These are phyloP conservation scores for Cornus florida DNA, from an alignment of 148 eudicot genomes.

Conservation along the genomic window DNA sequence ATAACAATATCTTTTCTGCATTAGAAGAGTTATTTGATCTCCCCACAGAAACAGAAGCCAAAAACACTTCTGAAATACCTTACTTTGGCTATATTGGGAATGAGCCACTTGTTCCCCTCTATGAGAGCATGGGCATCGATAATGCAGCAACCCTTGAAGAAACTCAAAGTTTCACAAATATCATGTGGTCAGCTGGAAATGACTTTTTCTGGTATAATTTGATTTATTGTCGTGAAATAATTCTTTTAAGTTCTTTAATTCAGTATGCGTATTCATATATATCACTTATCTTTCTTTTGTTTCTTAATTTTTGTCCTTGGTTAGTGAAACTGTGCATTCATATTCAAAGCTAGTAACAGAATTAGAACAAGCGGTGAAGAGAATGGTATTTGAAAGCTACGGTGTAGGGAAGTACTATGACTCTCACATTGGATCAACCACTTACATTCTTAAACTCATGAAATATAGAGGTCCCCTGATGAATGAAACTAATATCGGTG, in stretches of 20 bases:
- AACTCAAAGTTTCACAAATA: conserved; percentile 7
- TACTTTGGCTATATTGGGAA: conserved; percentile 25
- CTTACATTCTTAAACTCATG: background rate
- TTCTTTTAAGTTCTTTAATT: too few species aligned
- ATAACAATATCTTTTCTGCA: conserved; percentile 13
- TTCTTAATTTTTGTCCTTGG: background rate
- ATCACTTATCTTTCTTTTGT: background rate
- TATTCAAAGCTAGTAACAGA: background rate
- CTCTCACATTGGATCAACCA: background rate
- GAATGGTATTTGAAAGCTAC: conserved; percentile 10
- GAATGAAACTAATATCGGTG: background rate
- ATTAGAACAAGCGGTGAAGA: background rate
- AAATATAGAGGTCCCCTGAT: background rate
- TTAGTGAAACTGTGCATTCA: background rate
- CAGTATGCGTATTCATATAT: too few species aligned
- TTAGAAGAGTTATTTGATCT: conserved; percentile 24
- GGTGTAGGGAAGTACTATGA: conserved; percentile 3
- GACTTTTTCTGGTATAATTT: conserved; percentile 19
- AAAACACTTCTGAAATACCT: conserved; percentile 21
- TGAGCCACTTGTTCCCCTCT: conserved; percentile 13
- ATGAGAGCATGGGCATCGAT: conserved; percentile 31
- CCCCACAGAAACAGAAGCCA: conserved; percentile 24
- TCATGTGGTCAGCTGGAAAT: conserved; percentile 32
- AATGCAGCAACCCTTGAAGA: conserved; percentile 14
- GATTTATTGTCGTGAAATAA: too few species aligned